Evolutionary conservation across 2,329 filamentous ascomycete genomes (phyloP).

Genomic region (Colletotrichum sp.): DNA sequence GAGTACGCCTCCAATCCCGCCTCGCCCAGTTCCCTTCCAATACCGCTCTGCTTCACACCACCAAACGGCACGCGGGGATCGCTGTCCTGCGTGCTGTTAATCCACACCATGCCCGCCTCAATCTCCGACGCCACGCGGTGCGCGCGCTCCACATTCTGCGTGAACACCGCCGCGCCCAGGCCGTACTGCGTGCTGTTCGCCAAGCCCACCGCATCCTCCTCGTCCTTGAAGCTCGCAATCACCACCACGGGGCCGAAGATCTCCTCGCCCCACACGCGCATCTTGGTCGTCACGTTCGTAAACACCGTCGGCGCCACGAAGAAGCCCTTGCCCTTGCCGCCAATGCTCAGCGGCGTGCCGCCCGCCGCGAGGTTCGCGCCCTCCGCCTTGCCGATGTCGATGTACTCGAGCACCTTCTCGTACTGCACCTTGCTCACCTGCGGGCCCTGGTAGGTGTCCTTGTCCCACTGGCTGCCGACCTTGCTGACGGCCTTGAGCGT

Average conservation of each 20-base stretch:
- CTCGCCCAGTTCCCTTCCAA: constrained; percentile 50
- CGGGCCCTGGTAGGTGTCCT: constrained; percentile 75
- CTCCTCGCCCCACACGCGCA: constrained; percentile 51
- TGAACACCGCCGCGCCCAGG: constrained; percentile 67
- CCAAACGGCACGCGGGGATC: constrained; percentile 50
- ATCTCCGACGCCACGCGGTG: constrained; percentile 59
- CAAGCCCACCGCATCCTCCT: constrained; percentile 45
- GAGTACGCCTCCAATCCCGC: constrained; percentile 48
- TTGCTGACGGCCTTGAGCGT: constrained; percentile 61
- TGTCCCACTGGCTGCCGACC: constrained; percentile 73
- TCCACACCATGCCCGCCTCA: constrained; percentile 64
- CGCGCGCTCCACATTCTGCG: constrained; percentile 56
- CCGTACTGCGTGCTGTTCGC: constrained; percentile 64
- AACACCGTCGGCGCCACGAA: constrained; percentile 53
- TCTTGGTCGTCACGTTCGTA: constrained; percentile 42
- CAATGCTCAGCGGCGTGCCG: constrained; percentile 47
- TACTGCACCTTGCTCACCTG: constrained; percentile 76
- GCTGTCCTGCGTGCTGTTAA: constrained; percentile 52
- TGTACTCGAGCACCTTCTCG: constrained; percentile 72
- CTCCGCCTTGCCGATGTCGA: constrained; percentile 71
- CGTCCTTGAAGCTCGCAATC: constrained; percentile 45
- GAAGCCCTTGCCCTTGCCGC: constrained; percentile 42
- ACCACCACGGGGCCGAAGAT: constrained; percentile 51
- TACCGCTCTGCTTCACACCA: constrained; percentile 54
- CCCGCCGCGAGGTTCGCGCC: constrained; percentile 70